Conservation (phyloP, 805 yeast genomes). For the Wickerhamiella australiensis region DNA sequence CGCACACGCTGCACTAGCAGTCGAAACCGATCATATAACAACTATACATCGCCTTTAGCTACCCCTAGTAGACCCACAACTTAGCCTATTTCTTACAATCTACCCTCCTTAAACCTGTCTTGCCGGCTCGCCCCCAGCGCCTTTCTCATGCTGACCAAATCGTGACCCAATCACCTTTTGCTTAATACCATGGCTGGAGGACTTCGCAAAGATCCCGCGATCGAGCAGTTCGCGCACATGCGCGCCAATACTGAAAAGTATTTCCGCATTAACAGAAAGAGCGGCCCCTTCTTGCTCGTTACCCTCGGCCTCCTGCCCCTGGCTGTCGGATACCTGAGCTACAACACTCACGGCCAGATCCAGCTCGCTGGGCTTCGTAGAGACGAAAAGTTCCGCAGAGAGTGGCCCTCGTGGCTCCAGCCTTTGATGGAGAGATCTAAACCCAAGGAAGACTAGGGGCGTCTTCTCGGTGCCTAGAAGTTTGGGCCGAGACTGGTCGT, state of each 20-base stretch:
- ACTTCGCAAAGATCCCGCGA: slow-evolving; percentile 27
- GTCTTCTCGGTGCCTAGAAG: too few species aligned
- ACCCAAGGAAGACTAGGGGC: not conserved
- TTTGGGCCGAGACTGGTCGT: too few species aligned
- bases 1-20: too few species aligned
- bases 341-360: slow-evolving; percentile 26
- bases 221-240: slow-evolving; percentile 28
- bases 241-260: slow-evolving; percentile 24
- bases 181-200: slow-evolving; percentile 23
- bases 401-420: slow-evolving; percentile 14
- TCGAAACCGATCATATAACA: too few species aligned
- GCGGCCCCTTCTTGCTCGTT: slow-evolving; percentile 25
- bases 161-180: slow-evolving; percentile 11
- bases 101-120: too few species aligned
- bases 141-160: too few species aligned
- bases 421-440: not conserved
- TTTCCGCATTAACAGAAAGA: slow-evolving; percentile 24
- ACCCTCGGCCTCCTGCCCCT: slow-evolving; percentile 28
- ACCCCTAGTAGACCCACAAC: too few species aligned
- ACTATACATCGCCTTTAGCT: too few species aligned
- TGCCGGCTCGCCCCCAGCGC: too few species aligned
- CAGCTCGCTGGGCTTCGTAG: slow-evolving; percentile 23
- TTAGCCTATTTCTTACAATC: too few species aligned
- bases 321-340: slow-evolving; percentile 27
- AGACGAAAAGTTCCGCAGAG: slow-evolving; percentile 19